A percentile compares a stretch with the other conserved stretches of the same genome.
Conservation (phyloP, 371 early-diverging fungal species). For the Scutellospora calospora region DNA sequence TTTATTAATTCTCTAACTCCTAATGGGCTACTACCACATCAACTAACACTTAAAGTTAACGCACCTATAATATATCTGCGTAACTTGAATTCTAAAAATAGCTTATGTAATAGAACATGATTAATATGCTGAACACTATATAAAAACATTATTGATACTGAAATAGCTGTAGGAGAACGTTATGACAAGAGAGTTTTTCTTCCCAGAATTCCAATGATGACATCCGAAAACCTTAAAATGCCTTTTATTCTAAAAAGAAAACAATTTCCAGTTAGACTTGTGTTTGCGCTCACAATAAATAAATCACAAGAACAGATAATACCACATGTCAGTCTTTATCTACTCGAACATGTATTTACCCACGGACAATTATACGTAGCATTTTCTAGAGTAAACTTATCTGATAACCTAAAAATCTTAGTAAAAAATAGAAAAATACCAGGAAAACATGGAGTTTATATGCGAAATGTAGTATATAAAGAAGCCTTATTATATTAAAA, state of each 20-base stretch:
- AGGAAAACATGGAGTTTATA: neutral
- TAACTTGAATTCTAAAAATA: too few species aligned
- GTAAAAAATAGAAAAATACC: neutral
- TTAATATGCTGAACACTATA: too few species aligned
- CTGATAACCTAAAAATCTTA: neutral
- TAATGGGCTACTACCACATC: too few species aligned
- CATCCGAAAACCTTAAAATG: neutral
- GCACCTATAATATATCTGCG: too few species aligned
- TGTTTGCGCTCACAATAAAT: neutral
- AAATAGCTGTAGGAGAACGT: too few species aligned
- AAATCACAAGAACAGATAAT: slow-evolving; percentile 49
- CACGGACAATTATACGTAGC: slow-evolving; percentile 46
- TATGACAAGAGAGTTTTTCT: neutral
- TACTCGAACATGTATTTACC: slow-evolving; percentile 40
- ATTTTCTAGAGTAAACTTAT: neutral
- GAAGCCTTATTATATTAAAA: neutral
- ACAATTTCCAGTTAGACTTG: slow-evolving; percentile 6
- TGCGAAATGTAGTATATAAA: slow-evolving; percentile 21
- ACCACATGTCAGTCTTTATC: slow-evolving; percentile 41
- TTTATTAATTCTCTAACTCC: too few species aligned
- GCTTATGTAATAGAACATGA: too few species aligned
- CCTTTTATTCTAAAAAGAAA: slow-evolving; percentile 16
- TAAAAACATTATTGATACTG: too few species aligned
- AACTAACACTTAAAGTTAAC: too few species aligned
- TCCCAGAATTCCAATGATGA: neutral